Conservation (phyloP, 176 grass and related monocot genomes). For the Poa pratensis region DNA sequence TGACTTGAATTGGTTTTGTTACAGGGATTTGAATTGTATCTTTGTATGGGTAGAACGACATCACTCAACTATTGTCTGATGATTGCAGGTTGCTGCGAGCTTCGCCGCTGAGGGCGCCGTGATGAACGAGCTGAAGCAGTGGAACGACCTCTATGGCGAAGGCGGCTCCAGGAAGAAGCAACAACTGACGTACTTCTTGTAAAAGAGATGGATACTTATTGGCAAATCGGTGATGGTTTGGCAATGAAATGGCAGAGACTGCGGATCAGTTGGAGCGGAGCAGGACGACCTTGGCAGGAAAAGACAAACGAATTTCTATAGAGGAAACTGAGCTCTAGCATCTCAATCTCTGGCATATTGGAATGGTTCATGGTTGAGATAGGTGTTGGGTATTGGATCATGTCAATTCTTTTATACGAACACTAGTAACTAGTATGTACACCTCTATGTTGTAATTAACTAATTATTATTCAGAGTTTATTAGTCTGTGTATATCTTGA, state of each 20-base stretch:
- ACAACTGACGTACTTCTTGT: slow-evolving; percentile 91
- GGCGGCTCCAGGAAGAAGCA: slow-evolving; percentile 94
- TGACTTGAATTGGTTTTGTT: too few relatives aligned
- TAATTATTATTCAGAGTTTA: slow-evolving; percentile 2
- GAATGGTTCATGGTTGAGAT: background rate
- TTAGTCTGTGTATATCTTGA: slow-evolving; percentile 19
- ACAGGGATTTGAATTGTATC: too few relatives aligned
- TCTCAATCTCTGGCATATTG: background rate
- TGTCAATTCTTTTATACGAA: slow-evolving; percentile 48
- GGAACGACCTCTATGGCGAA: slow-evolving; percentile 87
- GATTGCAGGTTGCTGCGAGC: slow-evolving; percentile 81
- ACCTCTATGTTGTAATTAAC: slow-evolving; percentile 24
- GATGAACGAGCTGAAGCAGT: slow-evolving; percentile 95
- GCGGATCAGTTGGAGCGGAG: background rate
- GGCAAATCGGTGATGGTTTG: background rate
- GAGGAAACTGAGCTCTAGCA: background rate
- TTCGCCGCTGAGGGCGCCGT: slow-evolving; percentile 74
- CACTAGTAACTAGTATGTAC: slow-evolving; percentile 13
- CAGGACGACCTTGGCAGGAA: background rate
- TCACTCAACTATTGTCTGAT: background rate
- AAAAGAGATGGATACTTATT: slow-evolving; percentile 17
- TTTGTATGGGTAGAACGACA: too few relatives aligned
- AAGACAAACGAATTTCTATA: background rate
- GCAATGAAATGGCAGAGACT: too few relatives aligned
- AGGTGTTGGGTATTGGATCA: background rate